Evolutionary conservation across 2,329 filamentous ascomycete species (phyloP), one percentile per base, ranked within the genome.

Genomic region (Colletotrichum echinochloae): DNA sequence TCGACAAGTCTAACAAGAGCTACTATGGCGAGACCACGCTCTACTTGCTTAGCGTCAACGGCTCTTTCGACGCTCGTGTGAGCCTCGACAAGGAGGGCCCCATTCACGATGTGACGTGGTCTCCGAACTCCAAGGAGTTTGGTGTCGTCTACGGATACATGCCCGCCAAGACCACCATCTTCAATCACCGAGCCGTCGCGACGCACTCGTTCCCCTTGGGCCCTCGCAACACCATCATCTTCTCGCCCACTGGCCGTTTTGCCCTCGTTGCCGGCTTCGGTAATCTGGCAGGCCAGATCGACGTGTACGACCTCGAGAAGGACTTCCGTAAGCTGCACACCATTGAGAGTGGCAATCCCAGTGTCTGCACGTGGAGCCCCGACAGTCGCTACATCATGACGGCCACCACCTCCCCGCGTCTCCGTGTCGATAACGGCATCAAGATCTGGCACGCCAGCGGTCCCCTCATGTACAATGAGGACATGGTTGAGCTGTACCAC

Each of bases 11-110:
- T 69, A 97, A 97, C 83, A 98, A 98, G 90, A 98, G 94, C 83
- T 99, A 99, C 85, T 99, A 99, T 77, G 96, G 96, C 79, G 96
- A 99, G 85, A 98, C 96, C 12, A 98, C 94, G 74, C 90, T 99
- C 79, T 98, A 98, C 83, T 88, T 99, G 75, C 88, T 99, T 73
- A 97, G 94, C 81, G 92, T 94, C 73, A 97, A 92, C 78, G 95
- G 95, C 73, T 90, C 91, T 57, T 97, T 98, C 77, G 96, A 99
- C 81, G 96, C 95, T 69, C 91, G 96, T 76, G 91, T 99, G 75
- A 89, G 92, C 73, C 87, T 98, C 60, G 96, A 99, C 82, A 98
- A 98, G 84, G 95, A 98, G 80, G 96, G 96, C 0, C 96, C 96
- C 6, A 98, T 98, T 76, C 95, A 98, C 81, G 96, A 99, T 79